phyloP scores from a whole-genome alignment of 1,284 basidiomycete genomes.

The Gymnopus androsaceus region DNA sequence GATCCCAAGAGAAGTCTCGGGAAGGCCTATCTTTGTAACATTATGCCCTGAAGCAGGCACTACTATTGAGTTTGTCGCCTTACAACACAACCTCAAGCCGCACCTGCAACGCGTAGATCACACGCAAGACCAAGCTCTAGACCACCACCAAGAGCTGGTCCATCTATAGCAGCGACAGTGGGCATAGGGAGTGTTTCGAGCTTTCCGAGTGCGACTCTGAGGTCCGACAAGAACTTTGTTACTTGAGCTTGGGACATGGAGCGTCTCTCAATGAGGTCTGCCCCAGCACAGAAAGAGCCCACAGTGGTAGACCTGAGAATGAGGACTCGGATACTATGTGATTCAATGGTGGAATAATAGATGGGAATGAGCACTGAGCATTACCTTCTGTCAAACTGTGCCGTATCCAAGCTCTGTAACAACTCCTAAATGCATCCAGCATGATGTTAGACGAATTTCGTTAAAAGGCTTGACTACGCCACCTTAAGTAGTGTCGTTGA shows the following conservation, averaged over 20 bases:
- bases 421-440: constrained; percentile 57
- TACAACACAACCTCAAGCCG: neutral
- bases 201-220: constrained; percentile 72
- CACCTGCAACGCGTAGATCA: constrained; percentile 86
- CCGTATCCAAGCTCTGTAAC: constrained; percentile 66
- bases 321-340: constrained; percentile 68
- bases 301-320: constrained; percentile 75
- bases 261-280: constrained; percentile 85
- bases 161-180: constrained; percentile 91
- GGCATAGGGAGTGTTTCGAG: constrained; percentile 85
- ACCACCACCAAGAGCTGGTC: constrained; percentile 90
- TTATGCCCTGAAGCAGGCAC: constrained; percentile 40
- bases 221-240: constrained; percentile 74
- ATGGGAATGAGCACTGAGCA: constrained; percentile 8
- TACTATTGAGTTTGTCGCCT: neutral
- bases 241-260: constrained; percentile 80
- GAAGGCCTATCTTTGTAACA: constrained; percentile 80
- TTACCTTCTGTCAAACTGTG: constrained; percentile 66
- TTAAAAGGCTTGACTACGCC: neutral
- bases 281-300: constrained; percentile 90
- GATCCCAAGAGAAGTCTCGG: constrained; percentile 86
- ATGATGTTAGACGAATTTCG: constrained; percentile 14
- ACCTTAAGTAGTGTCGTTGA: constrained; percentile 72
- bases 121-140: constrained; percentile 86
- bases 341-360: constrained; percentile 9